These are phyloP conservation scores for Metschnikowia picachoensis DNA, from an alignment of 805 yeast species.

Conservation along the genomic window DNA sequence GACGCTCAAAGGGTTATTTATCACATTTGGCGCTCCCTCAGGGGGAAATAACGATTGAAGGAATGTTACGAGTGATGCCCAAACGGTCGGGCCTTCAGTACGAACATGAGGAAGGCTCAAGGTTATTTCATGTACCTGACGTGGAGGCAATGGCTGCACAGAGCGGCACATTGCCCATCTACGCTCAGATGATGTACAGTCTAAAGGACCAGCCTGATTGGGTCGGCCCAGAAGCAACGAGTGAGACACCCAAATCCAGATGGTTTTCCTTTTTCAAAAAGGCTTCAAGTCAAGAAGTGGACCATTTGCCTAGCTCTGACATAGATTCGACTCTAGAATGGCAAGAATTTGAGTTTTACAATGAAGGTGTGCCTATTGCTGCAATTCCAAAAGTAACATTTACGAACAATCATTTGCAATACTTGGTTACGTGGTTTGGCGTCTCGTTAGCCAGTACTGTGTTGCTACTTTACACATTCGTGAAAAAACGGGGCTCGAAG, in stretches of 20 bases:
- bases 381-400: slow-evolving; percentile 74
- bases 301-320: slow-evolving; percentile 19
- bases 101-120: slow-evolving; percentile 60
- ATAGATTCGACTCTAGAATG: slow-evolving; percentile 35
- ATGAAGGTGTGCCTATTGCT: slow-evolving; percentile 89
- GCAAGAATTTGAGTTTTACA: slow-evolving; percentile 52
- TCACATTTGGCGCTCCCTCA: slow-evolving; percentile 69
- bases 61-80: slow-evolving; percentile 67
- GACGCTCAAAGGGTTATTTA: slow-evolving; percentile 46
- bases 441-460: slow-evolving; percentile 69
- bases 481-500: slow-evolving; percentile 27
- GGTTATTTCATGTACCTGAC: slow-evolving; percentile 77
- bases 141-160: slow-evolving; percentile 73
- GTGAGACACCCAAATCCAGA: slow-evolving; percentile 7
- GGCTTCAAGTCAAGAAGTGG: slow-evolving; percentile 8
- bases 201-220: slow-evolving; percentile 60
- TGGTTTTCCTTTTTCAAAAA: slow-evolving; percentile 12
- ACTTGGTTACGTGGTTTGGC: slow-evolving; percentile 94
- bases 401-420: slow-evolving; percentile 87
- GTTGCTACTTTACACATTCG: slow-evolving; percentile 44
- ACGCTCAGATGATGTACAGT: slow-evolving; percentile 70
- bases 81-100: slow-evolving; percentile 64
- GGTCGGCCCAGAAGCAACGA: slow-evolving; percentile 17
- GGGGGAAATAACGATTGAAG: slow-evolving; percentile 68
- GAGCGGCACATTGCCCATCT: slow-evolving; percentile 65